These are phyloP conservation scores for Uronychia setigera DNA, from an alignment of 73 alveolate genomes.

Conservation along the genomic window DNA sequence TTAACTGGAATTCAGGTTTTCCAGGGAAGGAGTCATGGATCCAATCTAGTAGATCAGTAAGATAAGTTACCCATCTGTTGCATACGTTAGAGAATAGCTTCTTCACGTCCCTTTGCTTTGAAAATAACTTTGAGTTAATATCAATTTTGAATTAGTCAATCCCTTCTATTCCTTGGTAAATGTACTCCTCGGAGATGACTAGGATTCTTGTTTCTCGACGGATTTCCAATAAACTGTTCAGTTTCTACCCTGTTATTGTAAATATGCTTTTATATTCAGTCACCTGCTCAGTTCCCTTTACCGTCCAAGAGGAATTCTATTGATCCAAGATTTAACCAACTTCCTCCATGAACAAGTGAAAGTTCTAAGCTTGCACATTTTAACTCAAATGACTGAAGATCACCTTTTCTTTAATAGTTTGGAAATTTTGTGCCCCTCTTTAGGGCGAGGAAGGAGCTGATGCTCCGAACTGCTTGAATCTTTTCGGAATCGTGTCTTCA, in stretches of 20 bases:
- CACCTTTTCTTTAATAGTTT: neutral
- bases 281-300: neutral
- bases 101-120: neutral
- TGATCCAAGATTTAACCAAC: neutral
- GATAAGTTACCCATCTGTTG: neutral
- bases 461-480: too few species aligned
- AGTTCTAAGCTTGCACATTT: neutral
- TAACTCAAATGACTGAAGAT: neutral
- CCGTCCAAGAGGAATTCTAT: too few species aligned
- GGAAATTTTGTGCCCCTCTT: neutral
- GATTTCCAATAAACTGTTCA: neutral
- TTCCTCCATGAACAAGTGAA: neutral
- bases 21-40: neutral
- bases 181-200: neutral
- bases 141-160: neutral
- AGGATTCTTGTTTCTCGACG: neutral
- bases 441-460: slow-evolving; percentile 2
- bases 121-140: neutral
- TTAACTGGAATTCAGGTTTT: too few species aligned
- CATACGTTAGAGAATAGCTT: neutral
- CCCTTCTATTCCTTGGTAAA: neutral
- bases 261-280: neutral
- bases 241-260: neutral
- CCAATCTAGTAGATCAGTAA: too few species aligned
- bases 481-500: neutral